These are phyloP conservation scores for Pichia sp. DNA, from an alignment of 1,139 yeast species.

Conservation along the genomic window DNA sequence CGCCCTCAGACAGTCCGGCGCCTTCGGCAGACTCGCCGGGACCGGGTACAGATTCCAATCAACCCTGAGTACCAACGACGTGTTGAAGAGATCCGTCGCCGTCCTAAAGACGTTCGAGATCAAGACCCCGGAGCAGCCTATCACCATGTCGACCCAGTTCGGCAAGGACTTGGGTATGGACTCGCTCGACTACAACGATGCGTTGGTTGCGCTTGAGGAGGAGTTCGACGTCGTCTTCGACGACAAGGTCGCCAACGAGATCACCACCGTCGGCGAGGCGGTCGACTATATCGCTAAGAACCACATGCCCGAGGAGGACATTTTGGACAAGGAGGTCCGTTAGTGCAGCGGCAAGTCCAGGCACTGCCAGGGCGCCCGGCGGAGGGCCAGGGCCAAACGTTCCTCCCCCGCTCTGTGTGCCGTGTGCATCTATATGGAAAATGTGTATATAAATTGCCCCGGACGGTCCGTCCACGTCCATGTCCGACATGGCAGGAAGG, in stretches of 20 bases:
- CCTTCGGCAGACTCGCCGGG: not conserved
- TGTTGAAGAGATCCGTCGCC: constrained; percentile 32
- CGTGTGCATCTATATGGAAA: not conserved
- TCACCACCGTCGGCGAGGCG: constrained; percentile 59
- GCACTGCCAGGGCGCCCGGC: not conserved
- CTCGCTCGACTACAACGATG: constrained; percentile 60
- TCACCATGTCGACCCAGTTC: constrained; percentile 45
- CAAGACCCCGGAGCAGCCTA: constrained; percentile 27
- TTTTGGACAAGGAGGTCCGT: constrained; percentile 34
- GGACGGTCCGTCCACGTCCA: no score
- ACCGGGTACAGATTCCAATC: constrained; percentile 23
- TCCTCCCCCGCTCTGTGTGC: not conserved
- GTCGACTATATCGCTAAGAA: constrained; percentile 46
- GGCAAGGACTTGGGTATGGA: constrained; percentile 60
- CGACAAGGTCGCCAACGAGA: constrained; percentile 57
- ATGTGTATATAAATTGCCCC: not conserved
- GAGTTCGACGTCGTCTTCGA: constrained; percentile 62
- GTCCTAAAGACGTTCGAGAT: constrained; percentile 34
- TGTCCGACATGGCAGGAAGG: not conserved
- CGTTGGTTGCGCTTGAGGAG: constrained; percentile 61
- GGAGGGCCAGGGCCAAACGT: no score
- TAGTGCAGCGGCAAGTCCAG: constrained; percentile 14
- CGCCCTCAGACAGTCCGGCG: constrained; percentile 8
- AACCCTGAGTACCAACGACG: constrained; percentile 31
- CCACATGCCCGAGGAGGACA: constrained; percentile 32